Base-by-base conservation (phyloP, 306 rosid genomes). In the Oemleria cerasiformis region DNA sequence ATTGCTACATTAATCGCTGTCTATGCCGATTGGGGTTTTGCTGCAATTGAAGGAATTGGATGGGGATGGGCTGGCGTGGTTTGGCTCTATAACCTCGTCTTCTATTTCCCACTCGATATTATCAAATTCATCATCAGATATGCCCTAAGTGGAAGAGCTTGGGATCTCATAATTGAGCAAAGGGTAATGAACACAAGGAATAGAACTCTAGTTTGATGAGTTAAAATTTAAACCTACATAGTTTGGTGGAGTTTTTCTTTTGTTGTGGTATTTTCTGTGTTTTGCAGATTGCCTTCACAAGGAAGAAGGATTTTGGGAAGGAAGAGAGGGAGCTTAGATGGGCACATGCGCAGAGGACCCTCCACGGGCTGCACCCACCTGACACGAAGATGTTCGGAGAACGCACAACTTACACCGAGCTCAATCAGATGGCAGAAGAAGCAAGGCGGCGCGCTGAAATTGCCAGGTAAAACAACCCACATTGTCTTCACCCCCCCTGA, bases 21-120 rank as follows among this genome's bases (percentile, higher is more conserved):
- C 49, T 92, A 89, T 50, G 92, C 96, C 42, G 77, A 76, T 75
- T 89, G 96, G 96, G 81, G 87, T 77, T 92, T 89, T 56, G 86
- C 97, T 1, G 91, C 91, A 13, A 83, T 92, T 45, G 83, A 83
- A 78, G 97, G 97, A 74, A 76, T 86, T 61, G 97, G 97, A 38
- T 92, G 97, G 96, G 91, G 97, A 48, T 92, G 96, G 97, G 96
- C 97, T 53, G 97, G 97, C 65, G 82, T 87, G 23, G 77, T 92
- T 55, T 92, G 97, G 97, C 88, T 92, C 14, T 92, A 92, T 65
- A 92, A 92, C 77, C 81, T 92, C 68, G 40, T 89, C 73, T 92
- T 84, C 70, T 92, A 84, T 71, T 55, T 92, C 68, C 96, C 97
- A 11, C 97, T 92, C 44, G 97, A 92, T 72, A 69, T 87, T 0